Conservation (phyloP, 352 stramenopile genomes). For the Phytophthora sp. region DNA sequence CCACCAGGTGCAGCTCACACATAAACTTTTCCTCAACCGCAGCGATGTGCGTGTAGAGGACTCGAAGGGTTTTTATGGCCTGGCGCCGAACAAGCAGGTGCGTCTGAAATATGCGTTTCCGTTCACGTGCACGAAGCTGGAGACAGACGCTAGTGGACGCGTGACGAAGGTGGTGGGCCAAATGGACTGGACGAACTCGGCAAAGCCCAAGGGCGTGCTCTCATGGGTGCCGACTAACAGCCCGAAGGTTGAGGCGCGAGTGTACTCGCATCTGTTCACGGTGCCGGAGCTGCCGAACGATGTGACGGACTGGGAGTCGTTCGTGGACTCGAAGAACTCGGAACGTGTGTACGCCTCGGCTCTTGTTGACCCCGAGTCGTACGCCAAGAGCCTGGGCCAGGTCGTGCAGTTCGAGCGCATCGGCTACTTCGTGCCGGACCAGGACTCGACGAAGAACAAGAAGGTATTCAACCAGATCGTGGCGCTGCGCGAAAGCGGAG, state of each 20-base stretch:
- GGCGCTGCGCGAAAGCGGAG: constrained; percentile 89
- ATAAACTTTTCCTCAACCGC: constrained; percentile 72
- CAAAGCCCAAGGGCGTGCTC: constrained; percentile 95
- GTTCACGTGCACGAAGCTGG: constrained; percentile 92
- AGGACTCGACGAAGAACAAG: constrained; percentile 91
- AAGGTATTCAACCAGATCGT: constrained; percentile 98
- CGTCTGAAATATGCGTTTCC: constrained; percentile 96
- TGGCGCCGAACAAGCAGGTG: constrained; percentile 96
- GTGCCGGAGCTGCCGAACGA: constrained; percentile 82
- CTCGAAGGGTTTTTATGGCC: constrained; percentile 93
- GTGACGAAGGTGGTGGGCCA: constrained; percentile 69
- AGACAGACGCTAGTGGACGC: constrained; percentile 61
- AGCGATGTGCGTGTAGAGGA: constrained; percentile 73
- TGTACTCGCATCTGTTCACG: constrained; percentile 98
- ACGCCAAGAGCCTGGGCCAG: constrained; percentile 57
- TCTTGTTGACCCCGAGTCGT: constrained; percentile 89
- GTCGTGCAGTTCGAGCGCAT: constrained; percentile 98
- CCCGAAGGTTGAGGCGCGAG: constrained; percentile 88
- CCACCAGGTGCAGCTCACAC: constrained; percentile 70
- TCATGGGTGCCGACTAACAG: constrained; percentile 94
- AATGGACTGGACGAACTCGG: constrained; percentile 76
- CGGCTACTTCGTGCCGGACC: constrained; percentile 98
- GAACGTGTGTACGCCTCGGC: constrained; percentile 85
- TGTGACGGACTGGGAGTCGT: constrained; percentile 75
- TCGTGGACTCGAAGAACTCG: constrained; percentile 88